These are phyloP conservation scores for Leccinum longicurvipes DNA, from an alignment of 768 basidiomycete species.

Conservation along the genomic window DNA sequence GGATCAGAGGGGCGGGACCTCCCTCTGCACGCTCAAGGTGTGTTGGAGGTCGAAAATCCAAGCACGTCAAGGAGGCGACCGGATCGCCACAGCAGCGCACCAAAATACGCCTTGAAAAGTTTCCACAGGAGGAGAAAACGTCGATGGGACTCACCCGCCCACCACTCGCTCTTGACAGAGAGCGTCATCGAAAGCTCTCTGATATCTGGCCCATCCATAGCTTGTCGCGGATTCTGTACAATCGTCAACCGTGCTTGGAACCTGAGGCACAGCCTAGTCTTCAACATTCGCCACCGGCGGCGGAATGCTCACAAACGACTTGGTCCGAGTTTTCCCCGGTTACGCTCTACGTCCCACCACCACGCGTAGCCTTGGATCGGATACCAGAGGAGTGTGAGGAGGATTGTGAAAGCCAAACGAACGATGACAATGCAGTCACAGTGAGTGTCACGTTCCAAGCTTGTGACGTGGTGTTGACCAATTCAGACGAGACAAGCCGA, in stretches of 20 bases:
- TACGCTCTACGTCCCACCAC: constrained; percentile 14
- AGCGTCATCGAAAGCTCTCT: constrained; percentile 14
- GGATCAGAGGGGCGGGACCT: not conserved
- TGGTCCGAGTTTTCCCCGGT: constrained; percentile 30
- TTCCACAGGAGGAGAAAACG: constrained; percentile 14
- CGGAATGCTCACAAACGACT: constrained; percentile 20
- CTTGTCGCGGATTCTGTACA: constrained; percentile 13
- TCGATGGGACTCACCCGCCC: constrained; percentile 13
- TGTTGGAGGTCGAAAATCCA: constrained; percentile 6
- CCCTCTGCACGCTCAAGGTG: not conserved
- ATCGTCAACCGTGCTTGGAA: constrained; percentile 6
- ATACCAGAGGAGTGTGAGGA: constrained; percentile 32
- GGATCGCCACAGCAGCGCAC: not conserved
- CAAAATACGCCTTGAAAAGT: constrained; percentile 2
- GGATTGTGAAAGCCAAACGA: constrained; percentile 20
- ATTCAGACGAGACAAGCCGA: not conserved
- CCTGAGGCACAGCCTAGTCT: not conserved
- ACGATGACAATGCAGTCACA: constrained; percentile 9
- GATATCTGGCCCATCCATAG: constrained; percentile 21
- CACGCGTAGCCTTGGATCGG: constrained; percentile 21
- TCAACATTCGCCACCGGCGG: not conserved
- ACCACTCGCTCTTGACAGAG: constrained; percentile 7
- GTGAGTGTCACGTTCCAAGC: constrained; percentile 12
- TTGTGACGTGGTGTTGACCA: constrained; percentile 1
- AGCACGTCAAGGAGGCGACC: not conserved